phyloP scores from a whole-genome alignment of 2,329 filamentous ascomycete genomes.

The Arthrobotrys conoides region DNA sequence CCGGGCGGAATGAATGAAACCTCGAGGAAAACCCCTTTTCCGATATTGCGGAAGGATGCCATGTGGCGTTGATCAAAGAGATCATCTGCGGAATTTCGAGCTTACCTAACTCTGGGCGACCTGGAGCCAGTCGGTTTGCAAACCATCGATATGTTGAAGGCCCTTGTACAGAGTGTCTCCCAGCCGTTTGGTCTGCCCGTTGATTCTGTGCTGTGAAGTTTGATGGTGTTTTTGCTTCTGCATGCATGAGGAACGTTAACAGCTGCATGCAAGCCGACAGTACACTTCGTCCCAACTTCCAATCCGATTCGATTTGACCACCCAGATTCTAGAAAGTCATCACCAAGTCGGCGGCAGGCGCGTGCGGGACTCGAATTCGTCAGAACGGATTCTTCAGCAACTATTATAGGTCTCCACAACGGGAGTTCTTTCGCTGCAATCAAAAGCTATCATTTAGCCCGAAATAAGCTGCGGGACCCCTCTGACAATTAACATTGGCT shows the following conservation, averaged over 20 bases:
- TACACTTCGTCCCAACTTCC: slow-evolving; percentile 44
- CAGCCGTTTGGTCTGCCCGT: slow-evolving; percentile 17
- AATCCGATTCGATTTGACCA: slow-evolving; percentile 6
- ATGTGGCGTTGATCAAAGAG: slow-evolving; percentile 51
- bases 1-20: slow-evolving; percentile 27
- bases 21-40: slow-evolving; percentile 24
- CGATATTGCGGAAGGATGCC: slow-evolving; percentile 46
- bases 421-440: slow-evolving; percentile 44
- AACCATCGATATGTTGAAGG: slow-evolving; percentile 22
- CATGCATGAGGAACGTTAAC: slow-evolving; percentile 23
- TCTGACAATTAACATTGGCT: slow-evolving; percentile 46
- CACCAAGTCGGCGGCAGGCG: slow-evolving; percentile 10
- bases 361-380: slow-evolving; percentile 35
- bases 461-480: slow-evolving; percentile 40
- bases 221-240: slow-evolving; percentile 20
- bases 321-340: background rate
- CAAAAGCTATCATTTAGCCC: slow-evolving; percentile 36
- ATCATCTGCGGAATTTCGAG: slow-evolving; percentile 31
- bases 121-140: slow-evolving; percentile 1
- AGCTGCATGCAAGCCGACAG: slow-evolving; percentile 28
- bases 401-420: slow-evolving; percentile 14
- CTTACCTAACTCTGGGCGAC: slow-evolving; percentile 13
- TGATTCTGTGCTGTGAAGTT: slow-evolving; percentile 15
- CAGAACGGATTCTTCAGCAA: background rate
- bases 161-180: background rate